Evolutionary conservation across 176 grass and related monocot genomes (phyloP).

Genomic region (Coix lacrymajobi): DNA sequence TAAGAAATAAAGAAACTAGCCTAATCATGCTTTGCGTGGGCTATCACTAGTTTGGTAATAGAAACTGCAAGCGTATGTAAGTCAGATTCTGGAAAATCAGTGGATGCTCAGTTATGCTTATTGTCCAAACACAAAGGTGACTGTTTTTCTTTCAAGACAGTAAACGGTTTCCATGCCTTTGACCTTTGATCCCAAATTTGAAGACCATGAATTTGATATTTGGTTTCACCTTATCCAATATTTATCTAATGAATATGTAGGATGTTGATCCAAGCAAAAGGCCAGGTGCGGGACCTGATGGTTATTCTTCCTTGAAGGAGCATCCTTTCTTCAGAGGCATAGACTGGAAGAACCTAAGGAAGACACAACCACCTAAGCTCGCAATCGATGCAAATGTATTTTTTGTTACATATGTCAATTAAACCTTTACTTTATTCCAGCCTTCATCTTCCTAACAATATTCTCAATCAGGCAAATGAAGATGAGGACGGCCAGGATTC

Average conservation of each 20-base stretch:
- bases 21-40: not conserved
- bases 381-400: conserved; percentile 55
- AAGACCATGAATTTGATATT: not conserved
- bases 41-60: not conserved
- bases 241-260: conserved; percentile 39
- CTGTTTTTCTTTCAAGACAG: not conserved
- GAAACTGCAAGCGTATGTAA: not conserved
- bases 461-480: conserved; percentile 45
- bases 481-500: conserved; percentile 70
- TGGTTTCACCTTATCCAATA: not conserved
- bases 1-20: not conserved
- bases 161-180: not conserved
- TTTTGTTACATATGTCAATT: conserved; percentile 20
- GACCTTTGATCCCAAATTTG: not conserved
- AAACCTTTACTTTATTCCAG: not conserved
- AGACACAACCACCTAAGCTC: conserved; percentile 51
- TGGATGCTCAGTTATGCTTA: not conserved
- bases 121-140: not conserved
- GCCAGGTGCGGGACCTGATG: conserved; percentile 67
- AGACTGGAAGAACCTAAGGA: conserved; percentile 83
- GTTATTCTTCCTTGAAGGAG: conserved; percentile 74
- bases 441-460: conserved; percentile 13
- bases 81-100: not conserved
- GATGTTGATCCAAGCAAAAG: conserved; percentile 84
- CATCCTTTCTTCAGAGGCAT: conserved; percentile 95